phyloP scores from a whole-genome alignment of 2,329 filamentous ascomycete species.

The Cladophialophora immunda region DNA sequence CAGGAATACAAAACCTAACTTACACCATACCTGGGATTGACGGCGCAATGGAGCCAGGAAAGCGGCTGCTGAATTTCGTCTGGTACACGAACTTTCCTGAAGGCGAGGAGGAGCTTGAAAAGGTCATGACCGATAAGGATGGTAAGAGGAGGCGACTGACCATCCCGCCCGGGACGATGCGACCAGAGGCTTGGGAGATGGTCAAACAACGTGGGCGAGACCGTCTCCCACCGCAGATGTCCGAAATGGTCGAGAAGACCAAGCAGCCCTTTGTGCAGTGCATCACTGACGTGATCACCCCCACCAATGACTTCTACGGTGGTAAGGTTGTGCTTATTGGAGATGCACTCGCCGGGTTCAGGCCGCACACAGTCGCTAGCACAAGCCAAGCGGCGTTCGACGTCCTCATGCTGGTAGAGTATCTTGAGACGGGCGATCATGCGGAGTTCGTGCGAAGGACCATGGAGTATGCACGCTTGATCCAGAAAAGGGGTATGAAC shows the following conservation, averaged over 20 bases:
- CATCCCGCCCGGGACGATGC: slow-evolving; percentile 43
- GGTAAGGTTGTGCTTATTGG: slow-evolving; percentile 44
- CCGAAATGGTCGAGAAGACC: slow-evolving; percentile 41
- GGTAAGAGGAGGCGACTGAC: slow-evolving; percentile 43
- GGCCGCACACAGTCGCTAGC: slow-evolving; percentile 43
- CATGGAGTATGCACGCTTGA: slow-evolving; percentile 33
- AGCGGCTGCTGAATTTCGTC: slow-evolving; percentile 43
- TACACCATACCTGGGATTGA: slow-evolving; percentile 44
- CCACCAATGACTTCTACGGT: slow-evolving; percentile 39
- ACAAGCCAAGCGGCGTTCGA: slow-evolving; percentile 43
- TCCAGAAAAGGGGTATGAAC: slow-evolving; percentile 30
- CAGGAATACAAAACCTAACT: slow-evolving; percentile 36
- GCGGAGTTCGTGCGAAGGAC: slow-evolving; percentile 40
- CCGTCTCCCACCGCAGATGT: slow-evolving; percentile 39
- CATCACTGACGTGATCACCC: slow-evolving; percentile 40
- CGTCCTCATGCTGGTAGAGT: slow-evolving; percentile 40
- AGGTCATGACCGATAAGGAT: slow-evolving; percentile 44
- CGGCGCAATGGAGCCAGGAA: slow-evolving; percentile 40
- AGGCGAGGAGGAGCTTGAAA: slow-evolving; percentile 34
- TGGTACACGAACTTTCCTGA: slow-evolving; percentile 43
- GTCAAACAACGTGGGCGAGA: slow-evolving; percentile 38
- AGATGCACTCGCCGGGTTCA: slow-evolving; percentile 43
- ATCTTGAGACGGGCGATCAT: slow-evolving; percentile 35
- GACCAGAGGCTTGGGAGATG: slow-evolving; percentile 42
- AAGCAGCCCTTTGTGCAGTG: slow-evolving; percentile 43